Conservation (phyloP, 176 grass and related monocot species). For the Oryza australiensis region DNA sequence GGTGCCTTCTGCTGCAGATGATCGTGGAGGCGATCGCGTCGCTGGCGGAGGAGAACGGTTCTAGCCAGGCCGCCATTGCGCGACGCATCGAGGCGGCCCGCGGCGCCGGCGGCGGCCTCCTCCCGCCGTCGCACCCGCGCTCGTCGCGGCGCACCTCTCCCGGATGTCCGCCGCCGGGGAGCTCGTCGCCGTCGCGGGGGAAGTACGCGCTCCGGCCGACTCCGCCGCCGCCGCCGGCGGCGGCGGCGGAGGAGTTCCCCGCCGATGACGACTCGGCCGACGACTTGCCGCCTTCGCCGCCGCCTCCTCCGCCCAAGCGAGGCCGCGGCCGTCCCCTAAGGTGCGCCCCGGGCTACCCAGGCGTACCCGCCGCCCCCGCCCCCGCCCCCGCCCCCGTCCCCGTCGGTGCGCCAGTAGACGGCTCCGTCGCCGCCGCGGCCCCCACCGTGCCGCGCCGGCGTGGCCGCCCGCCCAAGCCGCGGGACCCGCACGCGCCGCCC, state of each 20-base stretch:
- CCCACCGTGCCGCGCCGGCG: constrained; percentile 41
- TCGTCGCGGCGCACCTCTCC: constrained; percentile 64
- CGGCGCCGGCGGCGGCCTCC: constrained; percentile 35
- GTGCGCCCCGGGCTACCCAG: constrained; percentile 31
- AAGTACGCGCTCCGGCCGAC: constrained; percentile 46
- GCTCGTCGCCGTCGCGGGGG: constrained; percentile 51
- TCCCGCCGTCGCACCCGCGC: constrained; percentile 59
- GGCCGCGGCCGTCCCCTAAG: constrained; percentile 77
- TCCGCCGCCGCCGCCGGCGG: not conserved
- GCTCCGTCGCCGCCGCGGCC: not conserved
- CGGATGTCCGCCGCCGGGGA: constrained; percentile 61
- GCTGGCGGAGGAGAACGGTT: constrained; percentile 56
- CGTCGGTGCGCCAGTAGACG: not conserved
- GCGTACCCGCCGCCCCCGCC: not conserved
- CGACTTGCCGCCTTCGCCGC: not conserved
- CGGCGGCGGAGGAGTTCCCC: not conserved
- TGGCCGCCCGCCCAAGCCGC: constrained; percentile 71
- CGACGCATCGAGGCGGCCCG: constrained; percentile 54
- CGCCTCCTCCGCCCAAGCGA: constrained; percentile 33
- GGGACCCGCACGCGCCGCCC: constrained; percentile 57
- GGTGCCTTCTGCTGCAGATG: constrained; percentile 50
- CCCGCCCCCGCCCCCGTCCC: not conserved
- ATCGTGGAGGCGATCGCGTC: constrained; percentile 63
- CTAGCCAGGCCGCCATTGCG: constrained; percentile 65
- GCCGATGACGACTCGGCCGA: constrained; percentile 27